A percentile compares a stretch with the other conserved stretches of the same genome.
These are phyloP conservation scores for Russula sp. DNA, from an alignment of 768 basidiomycete genomes.

Conservation along the genomic window DNA sequence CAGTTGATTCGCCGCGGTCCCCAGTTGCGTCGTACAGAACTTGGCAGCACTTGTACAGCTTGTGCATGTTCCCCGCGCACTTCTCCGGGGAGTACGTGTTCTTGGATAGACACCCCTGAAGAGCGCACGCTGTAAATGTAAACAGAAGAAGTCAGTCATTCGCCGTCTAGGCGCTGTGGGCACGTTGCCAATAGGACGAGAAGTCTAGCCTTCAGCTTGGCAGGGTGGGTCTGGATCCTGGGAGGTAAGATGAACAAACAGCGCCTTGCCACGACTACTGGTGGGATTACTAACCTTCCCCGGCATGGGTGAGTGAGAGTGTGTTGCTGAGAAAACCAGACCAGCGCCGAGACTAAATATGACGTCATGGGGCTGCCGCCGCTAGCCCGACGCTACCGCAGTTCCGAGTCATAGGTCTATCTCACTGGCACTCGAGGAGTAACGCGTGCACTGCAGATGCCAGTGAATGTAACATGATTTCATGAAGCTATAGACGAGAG, in stretches of 20 bases:
- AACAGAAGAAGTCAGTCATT: not conserved
- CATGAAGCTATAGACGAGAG: not conserved
- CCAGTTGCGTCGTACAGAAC: slow-evolving; percentile 45
- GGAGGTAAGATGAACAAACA: not conserved
- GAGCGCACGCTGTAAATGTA: slow-evolving; percentile 46
- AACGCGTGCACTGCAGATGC: too few species aligned
- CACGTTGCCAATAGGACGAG: not conserved
- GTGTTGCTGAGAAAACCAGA: too few species aligned
- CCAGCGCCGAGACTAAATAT: too few species aligned
- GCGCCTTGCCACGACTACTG: not conserved
- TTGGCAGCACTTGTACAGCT: slow-evolving; percentile 58
- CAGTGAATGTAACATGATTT: not conserved
- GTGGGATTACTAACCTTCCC: slow-evolving; percentile 2
- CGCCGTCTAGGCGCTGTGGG: not conserved
- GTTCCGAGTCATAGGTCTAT: too few species aligned
- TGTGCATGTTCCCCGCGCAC: slow-evolving; percentile 47
- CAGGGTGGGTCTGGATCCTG: slow-evolving; percentile 17
- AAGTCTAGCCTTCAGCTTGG: slow-evolving; percentile 21
- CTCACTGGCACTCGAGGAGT: too few species aligned
- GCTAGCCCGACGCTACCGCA: too few species aligned
- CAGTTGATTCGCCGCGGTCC: slow-evolving; percentile 44
- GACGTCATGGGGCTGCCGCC: too few species aligned
- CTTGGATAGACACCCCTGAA: slow-evolving; percentile 57
- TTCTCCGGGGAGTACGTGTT: slow-evolving; percentile 61
- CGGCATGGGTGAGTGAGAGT: not conserved